phyloP scores from a whole-genome alignment of 2,329 filamentous ascomycete genomes.

The Xylaria sp. region DNA sequence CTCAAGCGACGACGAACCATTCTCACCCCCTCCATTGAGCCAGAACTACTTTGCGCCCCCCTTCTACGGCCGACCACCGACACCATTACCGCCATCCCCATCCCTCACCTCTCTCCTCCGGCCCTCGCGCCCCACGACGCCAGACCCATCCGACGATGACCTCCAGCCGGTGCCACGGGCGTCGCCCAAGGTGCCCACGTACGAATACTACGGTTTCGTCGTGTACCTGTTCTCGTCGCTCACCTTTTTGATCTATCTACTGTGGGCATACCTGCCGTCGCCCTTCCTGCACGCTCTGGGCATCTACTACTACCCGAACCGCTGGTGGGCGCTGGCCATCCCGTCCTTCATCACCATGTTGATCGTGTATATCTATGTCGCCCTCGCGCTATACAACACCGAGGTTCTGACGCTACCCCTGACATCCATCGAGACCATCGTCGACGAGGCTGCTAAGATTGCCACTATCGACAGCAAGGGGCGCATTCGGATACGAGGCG shows the following conservation, averaged over 20 bases:
- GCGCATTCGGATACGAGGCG: slow-evolving; percentile 50
- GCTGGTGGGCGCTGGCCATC: slow-evolving; percentile 96
- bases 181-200: slow-evolving; percentile 94
- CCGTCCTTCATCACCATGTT: slow-evolving; percentile 90
- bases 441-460: slow-evolving; percentile 88
- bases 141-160: slow-evolving; percentile 90
- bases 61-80: slow-evolving; percentile 97
- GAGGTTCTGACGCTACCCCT: slow-evolving; percentile 86
- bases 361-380: slow-evolving; percentile 92
- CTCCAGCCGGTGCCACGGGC: slow-evolving; percentile 81
- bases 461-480: slow-evolving; percentile 82
- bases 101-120: slow-evolving; percentile 91
- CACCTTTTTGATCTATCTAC: slow-evolving; percentile 76
- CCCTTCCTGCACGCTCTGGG: slow-evolving; percentile 92
- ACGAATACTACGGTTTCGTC: slow-evolving; percentile 99
- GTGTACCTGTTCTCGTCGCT: slow-evolving; percentile 90
- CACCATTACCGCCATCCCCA: slow-evolving; percentile 89
- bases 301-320: slow-evolving; percentile 95
- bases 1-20: slow-evolving; percentile 46
- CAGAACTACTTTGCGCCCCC: slow-evolving; percentile 76
- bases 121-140: slow-evolving; percentile 90
- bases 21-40: slow-evolving; percentile 57
- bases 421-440: slow-evolving; percentile 83
- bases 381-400: slow-evolving; percentile 89
- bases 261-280: slow-evolving; percentile 91